These are phyloP conservation scores for Mariannaea elegans DNA, from an alignment of 2,329 filamentous ascomycete species.

Conservation along the genomic window DNA sequence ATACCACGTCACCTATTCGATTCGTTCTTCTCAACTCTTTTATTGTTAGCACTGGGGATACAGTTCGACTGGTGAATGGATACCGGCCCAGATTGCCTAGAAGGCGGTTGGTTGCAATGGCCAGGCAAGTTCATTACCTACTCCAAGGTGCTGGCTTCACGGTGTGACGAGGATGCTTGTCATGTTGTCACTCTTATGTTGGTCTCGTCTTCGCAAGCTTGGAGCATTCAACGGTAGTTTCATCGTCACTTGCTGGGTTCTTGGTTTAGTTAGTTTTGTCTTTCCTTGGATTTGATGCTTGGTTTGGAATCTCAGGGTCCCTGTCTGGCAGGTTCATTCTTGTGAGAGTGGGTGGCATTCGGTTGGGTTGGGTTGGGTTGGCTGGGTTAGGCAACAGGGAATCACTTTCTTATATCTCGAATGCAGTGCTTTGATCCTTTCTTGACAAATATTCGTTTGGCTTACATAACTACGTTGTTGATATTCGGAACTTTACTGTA, in stretches of 20 bases:
- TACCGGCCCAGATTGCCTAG: not conserved
- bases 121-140: not conserved
- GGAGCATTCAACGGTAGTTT: slow-evolving; percentile 4
- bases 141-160: no score
- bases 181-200: not conserved
- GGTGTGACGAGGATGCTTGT: no score
- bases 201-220: not conserved
- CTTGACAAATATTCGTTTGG: not conserved
- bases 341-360: slow-evolving; percentile 31
- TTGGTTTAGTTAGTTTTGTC: not conserved
- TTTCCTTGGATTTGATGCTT: slow-evolving; percentile 7
- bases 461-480: no score
- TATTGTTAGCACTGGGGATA: slow-evolving; percentile 11
- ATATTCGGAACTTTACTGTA: no score
- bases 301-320: slow-evolving; percentile 4
- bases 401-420: slow-evolving; percentile 19
- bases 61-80: slow-evolving; percentile 1
- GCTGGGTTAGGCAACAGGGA: slow-evolving; percentile 26
- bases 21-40: slow-evolving; percentile 32
- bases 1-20: slow-evolving; percentile 41
- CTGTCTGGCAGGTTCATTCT: slow-evolving; percentile 23
- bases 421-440: slow-evolving; percentile 1
- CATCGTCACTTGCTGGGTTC: not conserved
- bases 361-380: slow-evolving; percentile 14
- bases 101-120: not conserved